phyloP scores from a whole-genome alignment of 23 red algal species.

The Chondrus crispus region DNA sequence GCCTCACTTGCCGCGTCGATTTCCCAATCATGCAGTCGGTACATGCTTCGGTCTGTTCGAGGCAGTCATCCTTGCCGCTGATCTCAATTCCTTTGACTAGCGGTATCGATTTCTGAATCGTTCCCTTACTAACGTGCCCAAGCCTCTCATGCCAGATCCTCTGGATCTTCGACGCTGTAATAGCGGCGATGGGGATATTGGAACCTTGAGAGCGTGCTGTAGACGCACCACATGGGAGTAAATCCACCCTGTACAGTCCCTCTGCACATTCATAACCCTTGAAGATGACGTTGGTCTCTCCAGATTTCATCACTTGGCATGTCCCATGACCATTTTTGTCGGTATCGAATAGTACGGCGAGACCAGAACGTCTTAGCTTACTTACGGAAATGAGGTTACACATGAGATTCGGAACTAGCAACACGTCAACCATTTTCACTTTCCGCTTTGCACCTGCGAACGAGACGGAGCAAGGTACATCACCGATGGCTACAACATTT shows the following conservation, averaged over 20 bases:
- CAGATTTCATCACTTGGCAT: background rate
- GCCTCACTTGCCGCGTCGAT: background rate
- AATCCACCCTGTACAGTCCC: background rate
- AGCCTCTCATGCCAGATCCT: background rate
- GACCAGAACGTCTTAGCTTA: background rate
- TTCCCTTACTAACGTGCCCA: background rate
- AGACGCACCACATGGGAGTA: too few species aligned
- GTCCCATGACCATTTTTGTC: background rate
- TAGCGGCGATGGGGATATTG: background rate
- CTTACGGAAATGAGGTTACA: slow-evolving; percentile 27
- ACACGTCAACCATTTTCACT: background rate
- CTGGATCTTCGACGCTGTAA: background rate
- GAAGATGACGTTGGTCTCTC: background rate
- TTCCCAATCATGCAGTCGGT: background rate
- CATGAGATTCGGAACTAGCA: background rate
- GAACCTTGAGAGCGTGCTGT: too few species aligned
- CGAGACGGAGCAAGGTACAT: background rate
- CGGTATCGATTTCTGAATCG: background rate
- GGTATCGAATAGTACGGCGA: background rate
- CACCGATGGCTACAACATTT: background rate
- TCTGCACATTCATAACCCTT: background rate
- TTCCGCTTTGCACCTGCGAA: background rate
- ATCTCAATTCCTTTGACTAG: background rate
- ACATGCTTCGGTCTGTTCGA: too few species aligned
- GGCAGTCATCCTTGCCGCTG: too few species aligned